Base-by-base conservation (phyloP, 2,329 filamentous ascomycete genomes). In the Sporothrix schenckii region DNA sequence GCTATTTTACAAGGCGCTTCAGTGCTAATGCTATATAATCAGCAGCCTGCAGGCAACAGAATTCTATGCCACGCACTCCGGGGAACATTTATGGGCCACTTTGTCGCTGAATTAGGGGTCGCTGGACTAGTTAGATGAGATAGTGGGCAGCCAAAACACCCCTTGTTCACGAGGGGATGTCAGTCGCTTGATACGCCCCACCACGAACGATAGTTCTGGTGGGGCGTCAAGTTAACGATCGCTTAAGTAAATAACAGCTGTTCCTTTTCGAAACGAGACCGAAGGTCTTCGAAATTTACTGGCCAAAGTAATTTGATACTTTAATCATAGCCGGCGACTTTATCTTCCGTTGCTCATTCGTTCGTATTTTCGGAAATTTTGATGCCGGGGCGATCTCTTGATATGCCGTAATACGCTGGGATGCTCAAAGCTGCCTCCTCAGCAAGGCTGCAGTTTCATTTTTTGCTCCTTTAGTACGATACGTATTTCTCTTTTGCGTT, bases 21-120 rank as follows among this genome's bases (percentile, higher is more conserved):
- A 13, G 44, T 13, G 44, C 13, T 49, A 14, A 16, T 14, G 14
- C 14, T 16, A 49, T 16, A 49, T 6, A 19, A 16, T 16, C 14
- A 16, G 5, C 34, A 34, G 34, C 34, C 10, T 66, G 63, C 30
- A 66, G 63, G 63, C 63, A 66, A 44, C 63, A 39, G 63, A 66
- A 53, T 54, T 66, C 21, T 16, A 21, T 63, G 58, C 16, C 41
- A 27, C 39, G n/a, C 21, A 24, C 44, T 24, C n/a, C 27, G 21
- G 63, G 49, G 11, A 10, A 53, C n/a, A 19, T 44, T 47, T 56
- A 54, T 30, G 41, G 58, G 58, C 63, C 63, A 52, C 34, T 47
- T 67, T 54, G 65, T 44, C 49, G 34, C 50, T 13, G 65, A 54
- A 67, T 54, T 34, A 67, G 63, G 63, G 63, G 63, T 41, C 41